Evolutionary conservation across 768 basidiomycete species (phyloP), one percentile per base, ranked within the genome.

Genomic region (Mycena venus): DNA sequence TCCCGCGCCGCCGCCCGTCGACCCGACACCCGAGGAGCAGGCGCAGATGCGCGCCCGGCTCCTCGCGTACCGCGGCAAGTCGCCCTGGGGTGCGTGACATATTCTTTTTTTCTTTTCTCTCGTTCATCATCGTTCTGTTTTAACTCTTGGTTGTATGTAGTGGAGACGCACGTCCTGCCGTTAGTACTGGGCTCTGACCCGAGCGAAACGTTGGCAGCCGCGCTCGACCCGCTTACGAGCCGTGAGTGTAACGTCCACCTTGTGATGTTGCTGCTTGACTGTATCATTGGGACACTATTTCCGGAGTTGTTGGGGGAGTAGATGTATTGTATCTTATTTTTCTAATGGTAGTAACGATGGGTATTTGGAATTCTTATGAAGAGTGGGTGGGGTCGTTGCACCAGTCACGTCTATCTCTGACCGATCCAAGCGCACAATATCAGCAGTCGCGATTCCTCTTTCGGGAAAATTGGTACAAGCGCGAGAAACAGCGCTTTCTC

Each of bases 21-120:
- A 95, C 53, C 97, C 97, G 21, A 91, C 93, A 0, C 85, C 85
- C 1, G 95, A 95, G 75, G 96, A 97, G 82, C 94, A 95, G 76
- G 84, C 85, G 2, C 87, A 85, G 38, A 85, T 96, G 60, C 88
- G 90, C 34, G 85, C 86, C 15, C 82, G 80, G 31, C 82, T 90
- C 32, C 72, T 86, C 25, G 80, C 82, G 2, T 88, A 77, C 32
- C 75, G 75, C 55, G 75, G 75, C 59, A 73, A 74, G 42, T 75
- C 73, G 51, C 74, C 63, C 2, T 75, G 70, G 74, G 77, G 76
- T 75, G 42, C 29, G 71, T 62, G n/a, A n/a, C n/a, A n/a, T n/a
- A n/a, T n/a, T n/a, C n/a, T n/a, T n/a, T n/a, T n/a, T 8, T 2
- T 66, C 15, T 23, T 4, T 53, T 42, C 51, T 15, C 12, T 10